These are phyloP conservation scores for Effrenium voratum DNA, from an alignment of 73 alveolate genomes.

Conservation along the genomic window DNA sequence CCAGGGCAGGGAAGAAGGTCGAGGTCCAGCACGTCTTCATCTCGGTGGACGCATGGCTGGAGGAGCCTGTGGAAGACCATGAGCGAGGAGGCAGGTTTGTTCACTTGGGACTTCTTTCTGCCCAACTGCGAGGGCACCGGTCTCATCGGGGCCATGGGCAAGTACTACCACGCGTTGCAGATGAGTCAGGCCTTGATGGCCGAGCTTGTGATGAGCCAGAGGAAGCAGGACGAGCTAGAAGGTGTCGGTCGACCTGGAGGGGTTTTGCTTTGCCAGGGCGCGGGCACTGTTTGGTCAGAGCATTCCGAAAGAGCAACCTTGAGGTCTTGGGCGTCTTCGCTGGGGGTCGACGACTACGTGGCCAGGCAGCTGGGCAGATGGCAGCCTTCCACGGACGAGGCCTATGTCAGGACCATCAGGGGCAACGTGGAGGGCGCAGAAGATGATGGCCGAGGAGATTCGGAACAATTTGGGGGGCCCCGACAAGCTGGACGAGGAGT, in stretches of 20 bases:
- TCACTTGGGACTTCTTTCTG: background rate
- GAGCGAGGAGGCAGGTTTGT: background rate
- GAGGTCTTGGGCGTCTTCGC: slow-evolving; percentile 20
- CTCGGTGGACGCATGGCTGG: background rate
- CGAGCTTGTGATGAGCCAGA: too few relatives aligned
- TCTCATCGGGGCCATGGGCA: too few relatives aligned
- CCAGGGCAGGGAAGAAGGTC: background rate
- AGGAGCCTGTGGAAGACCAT: background rate
- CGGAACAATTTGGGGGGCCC: background rate
- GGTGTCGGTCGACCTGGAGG: too few relatives aligned
- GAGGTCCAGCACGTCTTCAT: background rate
- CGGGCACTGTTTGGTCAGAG: slow-evolving; percentile 21
- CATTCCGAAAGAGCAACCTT: background rate
- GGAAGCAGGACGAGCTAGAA: too few relatives aligned
- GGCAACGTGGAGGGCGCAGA: background rate
- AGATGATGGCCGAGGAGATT: background rate
- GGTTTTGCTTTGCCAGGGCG: too few relatives aligned
- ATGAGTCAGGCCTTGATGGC: background rate
- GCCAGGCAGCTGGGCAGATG: background rate
- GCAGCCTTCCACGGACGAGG: background rate
- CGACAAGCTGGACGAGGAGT: background rate
- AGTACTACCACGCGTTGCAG: background rate
- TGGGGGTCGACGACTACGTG: too few relatives aligned
- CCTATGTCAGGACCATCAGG: background rate
- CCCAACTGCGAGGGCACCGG: background rate